Evolutionary conservation across 2,329 filamentous ascomycete genomes (phyloP), one percentile per base, ranked within the genome.

Genomic region (Pseudogymnoascus sp.): DNA sequence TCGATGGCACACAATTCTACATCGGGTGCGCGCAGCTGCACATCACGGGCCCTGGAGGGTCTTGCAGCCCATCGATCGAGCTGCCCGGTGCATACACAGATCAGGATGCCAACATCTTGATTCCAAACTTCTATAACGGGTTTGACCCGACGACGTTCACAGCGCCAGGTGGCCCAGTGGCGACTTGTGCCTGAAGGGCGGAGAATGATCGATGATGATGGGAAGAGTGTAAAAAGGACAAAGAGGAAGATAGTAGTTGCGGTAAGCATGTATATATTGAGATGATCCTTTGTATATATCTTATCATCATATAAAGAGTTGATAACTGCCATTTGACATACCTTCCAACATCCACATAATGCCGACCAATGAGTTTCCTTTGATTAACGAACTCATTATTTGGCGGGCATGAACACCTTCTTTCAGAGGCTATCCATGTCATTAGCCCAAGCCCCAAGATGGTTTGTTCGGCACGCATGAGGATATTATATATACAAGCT

Each of bases 1-100:
- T 69, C 37, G 72, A 71, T 26, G 73, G 72, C 62, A 72, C 73
- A 21, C 73, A 75, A 66, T 70, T 75, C 64, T 75, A 73, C 64
- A 68, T 73, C 31, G 62, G 62, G 5, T 71, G 70, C 51, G 70
- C 69, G 31, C 70, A 71, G 62, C 65, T 71, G 66, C 66, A 68
- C 47, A 66, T 71, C 36, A 66, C 68, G 6, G 68, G 70, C 34
- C 66, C 68, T 14, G 70, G 70, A 2, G 64, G 67, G 18, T 67
- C 60, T 36, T 69, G 69, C 14, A 51, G 60, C 34, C 59, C 68
- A 5, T 66, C 68, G 16, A 68, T 70, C 64, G 68, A 65, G 60
- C 66, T 71, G 64, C 70, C 69, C 21, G 69, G 70, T 57, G 65
- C 68, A 45, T 71, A 71, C 63, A 64, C 67, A n/a, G 68, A 65